Conservation (phyloP, 23 red algal genomes). For the Gracilaria gracilis region DNA sequence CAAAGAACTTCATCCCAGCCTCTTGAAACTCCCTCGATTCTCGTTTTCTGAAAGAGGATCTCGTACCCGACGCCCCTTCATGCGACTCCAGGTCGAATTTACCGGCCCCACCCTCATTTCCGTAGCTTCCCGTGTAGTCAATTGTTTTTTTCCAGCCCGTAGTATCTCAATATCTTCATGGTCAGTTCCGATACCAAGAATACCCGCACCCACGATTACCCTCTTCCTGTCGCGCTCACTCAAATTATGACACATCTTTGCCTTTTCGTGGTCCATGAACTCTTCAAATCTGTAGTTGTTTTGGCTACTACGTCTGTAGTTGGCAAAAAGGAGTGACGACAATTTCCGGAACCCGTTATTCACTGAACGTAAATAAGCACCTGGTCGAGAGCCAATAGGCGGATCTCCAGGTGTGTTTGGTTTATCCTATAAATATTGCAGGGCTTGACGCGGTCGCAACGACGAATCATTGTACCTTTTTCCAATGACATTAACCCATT, state of each 20-base stretch:
- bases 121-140: neutral
- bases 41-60: neutral
- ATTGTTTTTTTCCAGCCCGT: neutral
- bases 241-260: neutral
- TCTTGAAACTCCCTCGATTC: neutral
- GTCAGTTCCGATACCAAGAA: neutral
- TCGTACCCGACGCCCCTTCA: neutral
- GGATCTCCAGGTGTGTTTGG: neutral
- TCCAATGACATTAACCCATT: constrained; percentile 18
- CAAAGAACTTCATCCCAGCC: neutral
- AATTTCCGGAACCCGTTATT: neutral
- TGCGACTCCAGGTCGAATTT: neutral
- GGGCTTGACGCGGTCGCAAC: neutral
- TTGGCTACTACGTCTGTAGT: neutral
- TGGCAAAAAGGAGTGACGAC: neutral
- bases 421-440: neutral
- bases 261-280: neutral
- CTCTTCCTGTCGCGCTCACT: neutral
- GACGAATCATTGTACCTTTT: neutral
- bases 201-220: neutral
- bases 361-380: neutral
- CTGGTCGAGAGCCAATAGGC: neutral
- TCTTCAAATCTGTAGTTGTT: neutral
- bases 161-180: neutral
- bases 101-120: neutral